Percentiles rank a stretch among this genome's conserved stretches.
Conservation (phyloP, 148 eudicot genomes). For the Diospyros lotus region DNA sequence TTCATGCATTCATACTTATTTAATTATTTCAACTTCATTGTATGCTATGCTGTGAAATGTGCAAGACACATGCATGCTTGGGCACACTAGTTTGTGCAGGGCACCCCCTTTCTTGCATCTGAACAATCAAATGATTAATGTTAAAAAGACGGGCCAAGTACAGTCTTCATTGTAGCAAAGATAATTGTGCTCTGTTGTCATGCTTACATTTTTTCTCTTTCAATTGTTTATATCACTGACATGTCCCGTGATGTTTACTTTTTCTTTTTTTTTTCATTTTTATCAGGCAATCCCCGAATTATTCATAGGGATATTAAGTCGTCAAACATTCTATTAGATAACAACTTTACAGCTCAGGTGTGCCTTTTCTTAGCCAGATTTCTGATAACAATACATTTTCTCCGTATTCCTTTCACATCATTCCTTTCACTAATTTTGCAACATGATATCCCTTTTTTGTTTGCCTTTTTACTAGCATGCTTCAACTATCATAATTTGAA, state of each 20-base stretch:
- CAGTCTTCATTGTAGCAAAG: background rate
- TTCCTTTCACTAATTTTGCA: background rate
- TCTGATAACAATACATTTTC: constrained; percentile 2
- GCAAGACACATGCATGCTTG: background rate
- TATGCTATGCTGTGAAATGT: background rate
- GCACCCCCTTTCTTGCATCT: background rate
- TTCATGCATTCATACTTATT: background rate
- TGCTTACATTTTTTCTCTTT: constrained; percentile 10
- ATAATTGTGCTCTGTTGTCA: background rate
- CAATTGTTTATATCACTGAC: background rate
- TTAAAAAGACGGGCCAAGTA: background rate
- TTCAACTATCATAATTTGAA: background rate
- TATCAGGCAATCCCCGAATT: constrained; percentile 71
- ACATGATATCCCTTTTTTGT: background rate
- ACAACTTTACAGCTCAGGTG: constrained; percentile 85
- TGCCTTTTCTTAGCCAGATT: constrained; percentile 14
- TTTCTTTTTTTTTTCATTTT: constrained; percentile 1
- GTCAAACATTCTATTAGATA: constrained; percentile 69
- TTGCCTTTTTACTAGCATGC: background rate
- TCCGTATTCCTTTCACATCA: background rate
- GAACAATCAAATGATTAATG: background rate
- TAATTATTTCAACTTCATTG: background rate
- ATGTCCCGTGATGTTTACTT: background rate
- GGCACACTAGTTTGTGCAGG: background rate
- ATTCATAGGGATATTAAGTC: constrained; percentile 85